Conservation (phyloP, 306 rosid genomes). For the Hippophae tibetana region DNA sequence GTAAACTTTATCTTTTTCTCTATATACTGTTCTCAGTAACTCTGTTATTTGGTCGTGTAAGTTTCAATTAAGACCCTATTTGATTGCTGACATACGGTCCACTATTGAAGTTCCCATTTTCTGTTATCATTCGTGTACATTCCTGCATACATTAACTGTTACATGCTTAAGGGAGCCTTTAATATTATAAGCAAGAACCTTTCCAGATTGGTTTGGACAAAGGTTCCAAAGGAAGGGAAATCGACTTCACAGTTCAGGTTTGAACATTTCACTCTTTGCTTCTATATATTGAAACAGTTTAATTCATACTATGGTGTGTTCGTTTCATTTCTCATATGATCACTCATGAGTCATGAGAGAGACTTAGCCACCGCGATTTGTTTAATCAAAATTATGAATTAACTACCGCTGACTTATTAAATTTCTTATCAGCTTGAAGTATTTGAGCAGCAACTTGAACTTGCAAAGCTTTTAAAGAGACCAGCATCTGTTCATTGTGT, state of each 20-base stretch:
- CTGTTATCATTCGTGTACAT: background rate
- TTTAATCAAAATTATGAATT: background rate
- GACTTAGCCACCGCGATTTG: background rate
- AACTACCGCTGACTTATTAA: conserved; percentile 9
- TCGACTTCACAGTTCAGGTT: conserved; percentile 70
- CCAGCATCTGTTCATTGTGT: conserved; percentile 91
- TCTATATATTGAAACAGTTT: background rate
- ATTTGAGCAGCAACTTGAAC: conserved; percentile 68
- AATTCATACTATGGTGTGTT: conserved; percentile 3
- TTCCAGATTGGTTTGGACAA: conserved; percentile 84
- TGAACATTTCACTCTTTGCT: background rate
- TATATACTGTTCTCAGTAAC: no score
- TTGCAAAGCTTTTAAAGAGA: conserved; percentile 57
- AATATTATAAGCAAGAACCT: background rate
- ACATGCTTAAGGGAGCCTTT: background rate
- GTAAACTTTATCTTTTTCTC: no score
- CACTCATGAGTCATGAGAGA: background rate
- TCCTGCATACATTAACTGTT: no score
- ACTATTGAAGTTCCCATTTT: background rate
- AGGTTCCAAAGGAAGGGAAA: conserved; percentile 59
- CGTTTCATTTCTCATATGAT: conserved; percentile 5
- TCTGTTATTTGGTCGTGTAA: no score
- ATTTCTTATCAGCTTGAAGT: conserved; percentile 51
- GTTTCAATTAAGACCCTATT: no score
- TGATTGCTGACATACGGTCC: no score